phyloP scores from a whole-genome alignment of 306 rosid species.

The Castanea crenata region DNA sequence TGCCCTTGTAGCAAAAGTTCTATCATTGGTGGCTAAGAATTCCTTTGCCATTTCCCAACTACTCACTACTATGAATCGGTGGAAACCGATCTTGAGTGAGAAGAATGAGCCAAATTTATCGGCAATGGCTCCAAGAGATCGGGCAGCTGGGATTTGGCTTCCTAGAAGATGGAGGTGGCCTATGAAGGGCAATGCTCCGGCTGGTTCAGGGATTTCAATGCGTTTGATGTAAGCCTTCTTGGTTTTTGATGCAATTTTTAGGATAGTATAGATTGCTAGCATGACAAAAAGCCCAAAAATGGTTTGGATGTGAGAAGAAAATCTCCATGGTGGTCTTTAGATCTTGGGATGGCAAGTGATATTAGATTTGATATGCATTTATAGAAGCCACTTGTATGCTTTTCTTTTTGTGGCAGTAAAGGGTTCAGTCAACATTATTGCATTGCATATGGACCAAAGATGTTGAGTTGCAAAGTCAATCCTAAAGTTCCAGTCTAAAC shows the following conservation, averaged over 20 bases:
- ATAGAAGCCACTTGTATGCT: not conserved
- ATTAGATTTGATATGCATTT: not conserved
- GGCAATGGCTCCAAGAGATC: conserved; percentile 31
- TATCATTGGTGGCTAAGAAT: conserved; percentile 39
- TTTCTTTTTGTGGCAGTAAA: too few relatives aligned
- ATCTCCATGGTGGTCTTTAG: not conserved
- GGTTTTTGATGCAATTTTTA: not conserved
- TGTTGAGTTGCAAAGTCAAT: too few relatives aligned
- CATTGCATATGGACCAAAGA: too few relatives aligned
- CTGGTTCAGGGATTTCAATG: conserved; percentile 19
- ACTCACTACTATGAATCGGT: conserved; percentile 27
- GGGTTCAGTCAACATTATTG: too few relatives aligned
- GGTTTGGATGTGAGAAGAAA: not conserved
- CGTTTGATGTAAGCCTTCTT: not conserved
- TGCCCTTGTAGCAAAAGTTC: conserved; percentile 37
- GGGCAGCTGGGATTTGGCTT: conserved; percentile 18
- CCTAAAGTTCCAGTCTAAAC: too few relatives aligned
- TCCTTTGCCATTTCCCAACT: conserved; percentile 33
- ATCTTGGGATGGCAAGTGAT: not conserved
- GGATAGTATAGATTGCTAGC: not conserved
- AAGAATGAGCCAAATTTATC: conserved; percentile 41
- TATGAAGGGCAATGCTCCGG: conserved; percentile 40
- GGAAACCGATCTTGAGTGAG: conserved; percentile 29
- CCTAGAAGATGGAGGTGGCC: conserved; percentile 46
- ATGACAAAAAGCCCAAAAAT: not conserved